phyloP scores from a whole-genome alignment of 2,329 filamentous ascomycete genomes.

The Botrytis fabae region DNA sequence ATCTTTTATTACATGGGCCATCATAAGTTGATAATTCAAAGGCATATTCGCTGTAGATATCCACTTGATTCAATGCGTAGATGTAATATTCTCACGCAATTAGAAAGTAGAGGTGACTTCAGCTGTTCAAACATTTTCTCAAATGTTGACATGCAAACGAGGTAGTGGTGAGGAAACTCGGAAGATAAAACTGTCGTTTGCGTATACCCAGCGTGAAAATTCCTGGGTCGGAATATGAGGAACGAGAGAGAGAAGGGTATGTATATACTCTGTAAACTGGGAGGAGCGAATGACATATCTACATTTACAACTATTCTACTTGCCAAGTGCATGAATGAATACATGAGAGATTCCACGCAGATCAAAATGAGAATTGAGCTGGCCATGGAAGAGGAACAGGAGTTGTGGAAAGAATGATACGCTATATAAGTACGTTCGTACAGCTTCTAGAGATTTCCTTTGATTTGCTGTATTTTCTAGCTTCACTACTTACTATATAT shows the following conservation, averaged over 20 bases:
- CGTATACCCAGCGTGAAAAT: rapidly evolving
- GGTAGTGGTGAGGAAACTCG: background rate
- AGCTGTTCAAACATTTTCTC: background rate
- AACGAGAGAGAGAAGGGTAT: background rate
- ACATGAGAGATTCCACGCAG: rapidly evolving
- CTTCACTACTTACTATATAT: too few species aligned
- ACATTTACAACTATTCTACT: background rate
- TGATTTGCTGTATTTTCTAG: background rate
- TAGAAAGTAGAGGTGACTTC: background rate
- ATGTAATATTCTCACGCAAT: background rate
- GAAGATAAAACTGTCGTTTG: background rate
- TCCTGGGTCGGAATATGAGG: rapidly evolving
- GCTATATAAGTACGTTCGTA: too few species aligned
- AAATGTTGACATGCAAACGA: background rate
- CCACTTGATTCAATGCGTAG: background rate
- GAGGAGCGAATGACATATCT: background rate
- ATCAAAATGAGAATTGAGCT: background rate
- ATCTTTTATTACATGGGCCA: too few species aligned
- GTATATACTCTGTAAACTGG: background rate
- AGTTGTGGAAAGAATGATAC: background rate
- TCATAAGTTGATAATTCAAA: too few species aligned
- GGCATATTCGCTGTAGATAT: background rate
- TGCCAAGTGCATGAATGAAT: background rate
- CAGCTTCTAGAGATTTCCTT: too few species aligned
- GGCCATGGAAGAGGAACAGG: background rate